Evolutionary conservation across 352 stramenopile genomes (phyloP).

Genomic region (Globisporangium paroecandrum): DNA sequence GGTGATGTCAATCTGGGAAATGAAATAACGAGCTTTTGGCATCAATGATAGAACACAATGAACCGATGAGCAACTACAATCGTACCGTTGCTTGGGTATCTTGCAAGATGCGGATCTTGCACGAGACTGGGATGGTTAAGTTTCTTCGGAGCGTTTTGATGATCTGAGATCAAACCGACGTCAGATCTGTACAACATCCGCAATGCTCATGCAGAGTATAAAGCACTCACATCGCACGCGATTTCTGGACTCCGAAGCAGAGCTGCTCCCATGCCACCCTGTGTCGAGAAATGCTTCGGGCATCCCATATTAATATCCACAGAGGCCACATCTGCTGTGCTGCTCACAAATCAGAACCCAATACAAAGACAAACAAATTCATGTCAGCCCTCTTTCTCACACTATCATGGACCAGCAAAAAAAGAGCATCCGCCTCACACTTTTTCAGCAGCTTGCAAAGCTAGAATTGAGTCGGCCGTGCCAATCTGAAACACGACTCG

Average conservation of each 20-base stretch:
- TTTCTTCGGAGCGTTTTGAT: slow-evolving; percentile 78
- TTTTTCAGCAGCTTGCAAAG: slow-evolving; percentile 69
- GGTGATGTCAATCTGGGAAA: slow-evolving; percentile 47
- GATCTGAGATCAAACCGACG: slow-evolving; percentile 36
- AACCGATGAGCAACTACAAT: not conserved
- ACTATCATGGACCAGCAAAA: not conserved
- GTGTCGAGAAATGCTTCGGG: slow-evolving; percentile 91
- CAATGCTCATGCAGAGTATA: not conserved
- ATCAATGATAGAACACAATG: not conserved
- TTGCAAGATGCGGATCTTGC: slow-evolving; percentile 84
- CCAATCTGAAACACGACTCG: slow-evolving; percentile 91
- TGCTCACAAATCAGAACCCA: slow-evolving; percentile 13
- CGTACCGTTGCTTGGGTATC: slow-evolving; percentile 61
- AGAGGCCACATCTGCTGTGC: slow-evolving; percentile 79
- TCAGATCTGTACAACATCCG: not conserved
- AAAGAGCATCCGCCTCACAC: slow-evolving; percentile 36
- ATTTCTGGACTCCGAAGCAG: slow-evolving; percentile 88
- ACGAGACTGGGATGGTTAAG: slow-evolving; percentile 81
- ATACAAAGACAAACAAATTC: not conserved
- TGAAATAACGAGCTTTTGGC: not conserved
- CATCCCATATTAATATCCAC: slow-evolving; percentile 96
- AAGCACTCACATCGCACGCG: slow-evolving; percentile 65
- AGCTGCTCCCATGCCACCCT: slow-evolving; percentile 90
- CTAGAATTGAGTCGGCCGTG: slow-evolving; percentile 69
- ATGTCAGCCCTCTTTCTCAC: not conserved